phyloP scores from a whole-genome alignment of 805 yeast genomes.

The Jamesozyma jinghongensis region DNA sequence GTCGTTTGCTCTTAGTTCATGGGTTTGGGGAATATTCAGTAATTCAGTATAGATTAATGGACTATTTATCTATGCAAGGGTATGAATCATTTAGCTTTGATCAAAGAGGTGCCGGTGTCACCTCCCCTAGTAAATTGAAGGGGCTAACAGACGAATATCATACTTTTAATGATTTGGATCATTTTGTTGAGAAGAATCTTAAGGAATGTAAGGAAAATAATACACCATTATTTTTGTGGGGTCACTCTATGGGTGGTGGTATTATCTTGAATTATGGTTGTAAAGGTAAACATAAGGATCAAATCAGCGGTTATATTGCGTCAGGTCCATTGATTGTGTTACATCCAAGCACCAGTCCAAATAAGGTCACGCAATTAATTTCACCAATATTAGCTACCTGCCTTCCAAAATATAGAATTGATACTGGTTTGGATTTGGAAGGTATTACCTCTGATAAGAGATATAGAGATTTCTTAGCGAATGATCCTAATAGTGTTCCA shows the following conservation, averaged over 20 bases:
- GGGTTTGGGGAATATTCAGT: conserved; percentile 58
- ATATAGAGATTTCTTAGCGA: conserved; percentile 38
- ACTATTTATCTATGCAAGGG: conserved; percentile 42
- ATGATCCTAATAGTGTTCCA: conserved; percentile 39
- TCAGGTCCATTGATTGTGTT: conserved; percentile 53
- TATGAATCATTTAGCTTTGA: conserved; percentile 61
- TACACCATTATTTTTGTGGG: conserved; percentile 40
- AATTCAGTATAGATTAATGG: conserved; percentile 44
- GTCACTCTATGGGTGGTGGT: conserved; percentile 83
- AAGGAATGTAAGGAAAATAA: conserved; percentile 15
- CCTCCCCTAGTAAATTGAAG: conserved; percentile 42
- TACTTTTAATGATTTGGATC: conserved; percentile 52
- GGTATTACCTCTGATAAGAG: conserved; percentile 42
- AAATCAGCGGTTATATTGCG: conserved; percentile 39
- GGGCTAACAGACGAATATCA: conserved; percentile 52
- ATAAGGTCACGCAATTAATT: conserved; percentile 32
- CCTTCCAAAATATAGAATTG: conserved; percentile 43
- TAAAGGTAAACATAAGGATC: conserved; percentile 40
- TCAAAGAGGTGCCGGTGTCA: conserved; percentile 69
- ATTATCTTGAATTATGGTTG: conserved; percentile 54
- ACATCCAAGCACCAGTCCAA: conserved; percentile 54
- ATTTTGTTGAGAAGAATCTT: conserved; percentile 31
- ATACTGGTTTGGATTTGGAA: conserved; percentile 48
- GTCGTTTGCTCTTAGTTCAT: conserved; percentile 53
- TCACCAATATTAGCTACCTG: conserved; percentile 35